Evolutionary conservation across 108 stramenopile genomes (phyloP).

Genomic region (Conticribra weissflogii): DNA sequence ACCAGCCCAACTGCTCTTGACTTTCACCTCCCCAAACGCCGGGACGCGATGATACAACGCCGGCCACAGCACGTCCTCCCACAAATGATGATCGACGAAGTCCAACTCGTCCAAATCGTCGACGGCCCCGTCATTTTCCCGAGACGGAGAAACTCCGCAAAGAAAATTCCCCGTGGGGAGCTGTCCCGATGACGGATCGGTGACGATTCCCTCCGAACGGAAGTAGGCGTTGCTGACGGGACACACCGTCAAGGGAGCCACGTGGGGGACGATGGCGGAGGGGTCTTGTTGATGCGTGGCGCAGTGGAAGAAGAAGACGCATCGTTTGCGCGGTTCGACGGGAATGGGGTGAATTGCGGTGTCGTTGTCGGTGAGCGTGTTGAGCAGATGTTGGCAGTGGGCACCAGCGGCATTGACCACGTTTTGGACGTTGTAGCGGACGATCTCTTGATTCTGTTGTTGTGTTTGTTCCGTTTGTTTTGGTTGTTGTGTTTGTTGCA

Average conservation of each 20-base stretch:
- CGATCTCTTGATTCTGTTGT: constrained; percentile 12
- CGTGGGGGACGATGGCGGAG: constrained; percentile 32
- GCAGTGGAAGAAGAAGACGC: constrained; percentile 78
- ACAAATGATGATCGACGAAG: constrained; percentile 62
- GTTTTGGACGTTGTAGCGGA: constrained; percentile 51
- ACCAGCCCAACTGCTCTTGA: constrained; percentile 75
- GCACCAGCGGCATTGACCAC: constrained; percentile 78
- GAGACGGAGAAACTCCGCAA: constrained; percentile 72
- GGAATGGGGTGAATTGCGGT: constrained; percentile 51
- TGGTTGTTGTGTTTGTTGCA: background rate
- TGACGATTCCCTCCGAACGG: constrained; percentile 74
- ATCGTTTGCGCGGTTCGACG: constrained; percentile 70
- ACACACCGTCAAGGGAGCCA: constrained; percentile 76
- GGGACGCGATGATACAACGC: constrained; percentile 70
- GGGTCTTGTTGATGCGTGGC: constrained; percentile 10
- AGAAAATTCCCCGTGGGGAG: constrained; percentile 55
- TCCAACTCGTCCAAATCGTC: constrained; percentile 37
- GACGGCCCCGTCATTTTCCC: constrained; percentile 55
- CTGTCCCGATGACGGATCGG: no score
- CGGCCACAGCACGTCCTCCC: constrained; percentile 74
- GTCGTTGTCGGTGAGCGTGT: constrained; percentile 30
- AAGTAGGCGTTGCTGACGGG: constrained; percentile 65
- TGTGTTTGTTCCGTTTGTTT: background rate
- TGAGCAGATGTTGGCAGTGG: constrained; percentile 48
- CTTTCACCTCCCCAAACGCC: constrained; percentile 75